A percentile compares a stretch with the other conserved stretches of the same genome.
phyloP scores from a whole-genome alignment of 2,329 filamentous ascomycete species.

The Talaromyces sp. region DNA sequence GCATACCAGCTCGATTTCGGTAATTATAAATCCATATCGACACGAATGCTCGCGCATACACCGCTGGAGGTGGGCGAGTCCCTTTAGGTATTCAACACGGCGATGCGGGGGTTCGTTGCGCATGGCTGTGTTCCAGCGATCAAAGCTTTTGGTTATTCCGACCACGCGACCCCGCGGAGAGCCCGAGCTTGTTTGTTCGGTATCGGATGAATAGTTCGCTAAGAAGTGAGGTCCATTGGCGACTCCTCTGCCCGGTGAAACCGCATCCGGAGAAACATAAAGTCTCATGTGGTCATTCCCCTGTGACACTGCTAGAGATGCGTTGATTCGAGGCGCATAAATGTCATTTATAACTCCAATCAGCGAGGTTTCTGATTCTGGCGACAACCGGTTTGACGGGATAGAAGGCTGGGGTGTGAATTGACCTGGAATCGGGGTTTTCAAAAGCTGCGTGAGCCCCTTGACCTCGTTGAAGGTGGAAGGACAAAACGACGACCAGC shows the following conservation, averaged over 20 bases:
- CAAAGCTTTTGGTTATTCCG: conserved; percentile 84
- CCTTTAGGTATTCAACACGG: conserved; percentile 82
- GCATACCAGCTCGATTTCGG: conserved; percentile 88
- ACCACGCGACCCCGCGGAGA: conserved; percentile 59
- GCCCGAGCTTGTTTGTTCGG: conserved; percentile 42
- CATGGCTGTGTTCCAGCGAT: conserved; percentile 94
- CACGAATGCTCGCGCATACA: conserved; percentile 91
- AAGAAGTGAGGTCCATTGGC: conserved; percentile 47
- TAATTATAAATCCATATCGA: conserved; percentile 93
- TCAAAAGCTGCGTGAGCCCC: conserved; percentile 65
- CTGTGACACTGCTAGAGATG: conserved; percentile 71
- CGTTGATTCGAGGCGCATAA: conserved; percentile 82
- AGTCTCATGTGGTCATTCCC: conserved; percentile 53
- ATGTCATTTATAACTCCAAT: conserved; percentile 69
- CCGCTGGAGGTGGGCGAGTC: conserved; percentile 78
- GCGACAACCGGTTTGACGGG: conserved; percentile 52
- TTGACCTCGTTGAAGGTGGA: conserved; percentile 66
- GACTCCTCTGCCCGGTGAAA: conserved; percentile 26
- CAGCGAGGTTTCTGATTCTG: conserved; percentile 72
- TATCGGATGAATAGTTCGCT: conserved; percentile 49
- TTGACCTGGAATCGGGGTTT: conserved; percentile 54
- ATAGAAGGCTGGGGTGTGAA: conserved; percentile 27
- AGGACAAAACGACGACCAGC: conserved; percentile 75
- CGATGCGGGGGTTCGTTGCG: conserved; percentile 77
- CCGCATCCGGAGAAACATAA: conserved; percentile 34